These are phyloP conservation scores for Sicyos edulis DNA, from an alignment of 306 rosid genomes.

Conservation along the genomic window DNA sequence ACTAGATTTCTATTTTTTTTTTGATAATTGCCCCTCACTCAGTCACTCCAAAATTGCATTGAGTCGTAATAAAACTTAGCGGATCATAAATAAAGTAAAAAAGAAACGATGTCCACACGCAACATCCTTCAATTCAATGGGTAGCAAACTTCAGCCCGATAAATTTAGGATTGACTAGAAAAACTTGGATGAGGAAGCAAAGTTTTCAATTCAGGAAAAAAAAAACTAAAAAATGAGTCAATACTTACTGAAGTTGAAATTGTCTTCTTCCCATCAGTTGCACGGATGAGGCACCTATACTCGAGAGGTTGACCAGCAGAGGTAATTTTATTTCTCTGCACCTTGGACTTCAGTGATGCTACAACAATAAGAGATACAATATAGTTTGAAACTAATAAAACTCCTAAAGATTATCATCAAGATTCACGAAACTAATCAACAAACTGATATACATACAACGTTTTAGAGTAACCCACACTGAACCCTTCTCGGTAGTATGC, in stretches of 20 bases:
- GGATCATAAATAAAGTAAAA: neutral
- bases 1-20: neutral
- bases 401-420: constrained; percentile 18
- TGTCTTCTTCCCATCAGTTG: constrained; percentile 83
- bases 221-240: neutral
- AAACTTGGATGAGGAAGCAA: neutral
- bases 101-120: neutral
- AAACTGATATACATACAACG: constrained; percentile 50
- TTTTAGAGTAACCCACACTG: constrained; percentile 94
- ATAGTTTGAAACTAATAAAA: constrained; percentile 20
- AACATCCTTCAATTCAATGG: neutral
- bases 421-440: neutral
- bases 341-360: constrained; percentile 83
- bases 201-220: neutral
- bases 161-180: neutral
- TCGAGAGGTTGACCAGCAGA: constrained; percentile 63
- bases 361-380: constrained; percentile 20
- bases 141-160: neutral
- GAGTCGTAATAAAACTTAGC: neutral
- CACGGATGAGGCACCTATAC: constrained; percentile 83
- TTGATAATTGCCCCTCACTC: neutral
- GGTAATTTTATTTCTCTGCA: constrained; percentile 55
- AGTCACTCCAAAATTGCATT: neutral
- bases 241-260: constrained; percentile 78
- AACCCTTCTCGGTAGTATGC: constrained; percentile 67